These are phyloP conservation scores for Trapa incisa DNA, from an alignment of 345 rosid species.

Conservation along the genomic window DNA sequence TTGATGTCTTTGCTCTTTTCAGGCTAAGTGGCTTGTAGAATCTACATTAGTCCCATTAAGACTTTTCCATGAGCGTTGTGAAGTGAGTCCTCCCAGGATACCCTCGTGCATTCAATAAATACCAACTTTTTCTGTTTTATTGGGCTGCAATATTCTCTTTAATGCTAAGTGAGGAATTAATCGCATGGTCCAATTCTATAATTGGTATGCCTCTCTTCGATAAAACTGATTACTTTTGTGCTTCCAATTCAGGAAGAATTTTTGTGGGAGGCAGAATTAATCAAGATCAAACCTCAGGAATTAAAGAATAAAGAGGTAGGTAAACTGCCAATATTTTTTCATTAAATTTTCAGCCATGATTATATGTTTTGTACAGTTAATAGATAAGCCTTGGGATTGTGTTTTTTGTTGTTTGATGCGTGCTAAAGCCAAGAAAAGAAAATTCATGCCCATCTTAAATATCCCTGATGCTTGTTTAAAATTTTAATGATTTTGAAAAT, in stretches of 20 bases:
- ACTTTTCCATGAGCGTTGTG: slow-evolving; percentile 92
- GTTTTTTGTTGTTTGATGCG: background rate
- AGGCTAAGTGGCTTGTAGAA: slow-evolving; percentile 97
- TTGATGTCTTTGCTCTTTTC: slow-evolving; percentile 9
- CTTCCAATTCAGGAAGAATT: slow-evolving; percentile 70
- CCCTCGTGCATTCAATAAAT: background rate
- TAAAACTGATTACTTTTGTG: background rate
- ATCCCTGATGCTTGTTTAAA: background rate
- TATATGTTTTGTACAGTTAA: too few relatives aligned
- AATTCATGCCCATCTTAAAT: background rate
- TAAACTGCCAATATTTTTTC: slow-evolving; percentile 13
- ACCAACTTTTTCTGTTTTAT: too few relatives aligned
- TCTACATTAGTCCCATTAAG: slow-evolving; percentile 73
- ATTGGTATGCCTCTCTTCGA: slow-evolving; percentile 3
- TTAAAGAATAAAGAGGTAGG: slow-evolving; percentile 90
- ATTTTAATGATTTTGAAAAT: too few relatives aligned
- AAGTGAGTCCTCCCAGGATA: slow-evolving; percentile 30
- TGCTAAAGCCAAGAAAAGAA: background rate
- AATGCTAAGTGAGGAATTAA: background rate
- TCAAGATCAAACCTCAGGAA: slow-evolving; percentile 94
- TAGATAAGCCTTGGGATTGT: too few relatives aligned
- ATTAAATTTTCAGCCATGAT: too few relatives aligned
- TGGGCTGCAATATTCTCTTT: background rate
- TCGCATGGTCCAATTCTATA: background rate
- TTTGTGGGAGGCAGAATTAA: slow-evolving; percentile 94